Evolutionary conservation across 1,284 basidiomycete species (phyloP).

Genomic region (Ceratobasidium sp.): DNA sequence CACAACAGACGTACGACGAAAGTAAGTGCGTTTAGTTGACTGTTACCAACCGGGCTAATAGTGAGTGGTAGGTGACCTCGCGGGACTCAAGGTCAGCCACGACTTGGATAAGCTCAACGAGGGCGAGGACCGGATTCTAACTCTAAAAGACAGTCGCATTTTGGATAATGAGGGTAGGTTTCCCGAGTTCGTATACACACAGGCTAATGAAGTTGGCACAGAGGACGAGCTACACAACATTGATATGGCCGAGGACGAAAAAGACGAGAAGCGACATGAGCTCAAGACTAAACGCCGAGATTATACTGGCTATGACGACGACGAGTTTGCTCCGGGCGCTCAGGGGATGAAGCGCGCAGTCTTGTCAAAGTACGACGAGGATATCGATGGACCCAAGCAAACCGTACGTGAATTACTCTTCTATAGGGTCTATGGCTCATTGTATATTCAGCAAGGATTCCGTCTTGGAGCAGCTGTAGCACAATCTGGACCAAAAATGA

Average conservation of each 20-base stretch:
- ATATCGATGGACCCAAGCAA: conserved; percentile 76
- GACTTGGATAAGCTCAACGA: conserved; percentile 92
- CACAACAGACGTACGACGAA: conserved; percentile 82
- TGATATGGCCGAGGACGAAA: conserved; percentile 89
- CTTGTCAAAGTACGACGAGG: conserved; percentile 95
- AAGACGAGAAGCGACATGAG: conserved; percentile 81
- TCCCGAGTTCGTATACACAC: background rate
- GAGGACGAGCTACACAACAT: conserved; percentile 98
- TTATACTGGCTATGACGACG: conserved; percentile 98
- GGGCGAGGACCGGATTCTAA: conserved; percentile 95
- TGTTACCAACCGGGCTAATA: conserved; percentile 35
- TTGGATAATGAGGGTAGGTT: conserved; percentile 89
- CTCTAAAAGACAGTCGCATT: conserved; percentile 94
- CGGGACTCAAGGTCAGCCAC: conserved; percentile 95
- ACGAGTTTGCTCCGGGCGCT: conserved; percentile 82
- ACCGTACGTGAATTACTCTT: conserved; percentile 63
- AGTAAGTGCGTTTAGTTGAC: conserved; percentile 64
- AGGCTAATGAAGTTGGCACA: conserved; percentile 54
- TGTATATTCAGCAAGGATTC: conserved; percentile 72
- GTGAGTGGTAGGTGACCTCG: conserved; percentile 70
- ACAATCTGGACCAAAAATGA: conserved; percentile 59
- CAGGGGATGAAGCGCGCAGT: conserved; percentile 86
- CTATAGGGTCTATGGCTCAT: background rate
- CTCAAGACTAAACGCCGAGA: conserved; percentile 90
- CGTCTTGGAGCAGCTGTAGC: conserved; percentile 73